Conservation (phyloP, 305 asterid genomes). For the Solanum hybrid region DNA sequence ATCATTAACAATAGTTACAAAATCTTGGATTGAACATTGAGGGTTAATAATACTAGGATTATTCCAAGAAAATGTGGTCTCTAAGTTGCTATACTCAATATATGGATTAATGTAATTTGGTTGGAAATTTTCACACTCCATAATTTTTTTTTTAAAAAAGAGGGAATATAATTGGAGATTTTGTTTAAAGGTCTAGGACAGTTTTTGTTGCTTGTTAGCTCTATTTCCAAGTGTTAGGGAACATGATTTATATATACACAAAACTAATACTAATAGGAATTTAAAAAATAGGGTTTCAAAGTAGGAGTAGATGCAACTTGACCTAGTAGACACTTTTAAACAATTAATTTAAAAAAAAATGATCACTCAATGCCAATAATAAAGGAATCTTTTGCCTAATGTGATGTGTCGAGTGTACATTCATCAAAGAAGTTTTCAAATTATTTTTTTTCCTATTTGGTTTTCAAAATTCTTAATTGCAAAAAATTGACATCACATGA, state of each 20-base stretch:
- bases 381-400: slow-evolving; percentile 4
- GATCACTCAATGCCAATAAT: not conserved
- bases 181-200: not conserved
- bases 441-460: not conserved
- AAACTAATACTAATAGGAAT: not conserved
- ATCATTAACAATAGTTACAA: not conserved
- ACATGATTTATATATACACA: slow-evolving; percentile 3
- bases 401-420: not conserved
- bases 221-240: not conserved
- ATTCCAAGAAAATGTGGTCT: not conserved
- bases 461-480: not conserved
- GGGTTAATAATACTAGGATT: not conserved
- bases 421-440: not conserved
- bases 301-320: not conserved
- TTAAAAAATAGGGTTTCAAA: not conserved
- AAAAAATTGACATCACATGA: not conserved
- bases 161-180: not conserved
- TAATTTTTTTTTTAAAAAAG: not conserved
- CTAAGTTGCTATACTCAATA: not conserved
- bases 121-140: slow-evolving; percentile 6
- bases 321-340: not conserved
- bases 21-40: slow-evolving; percentile 2
- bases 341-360: not conserved
- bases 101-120: not conserved
- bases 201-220: not conserved